Conservation (phyloP, 2,329 filamentous ascomycete genomes). For the Xylariaceae sp. region DNA sequence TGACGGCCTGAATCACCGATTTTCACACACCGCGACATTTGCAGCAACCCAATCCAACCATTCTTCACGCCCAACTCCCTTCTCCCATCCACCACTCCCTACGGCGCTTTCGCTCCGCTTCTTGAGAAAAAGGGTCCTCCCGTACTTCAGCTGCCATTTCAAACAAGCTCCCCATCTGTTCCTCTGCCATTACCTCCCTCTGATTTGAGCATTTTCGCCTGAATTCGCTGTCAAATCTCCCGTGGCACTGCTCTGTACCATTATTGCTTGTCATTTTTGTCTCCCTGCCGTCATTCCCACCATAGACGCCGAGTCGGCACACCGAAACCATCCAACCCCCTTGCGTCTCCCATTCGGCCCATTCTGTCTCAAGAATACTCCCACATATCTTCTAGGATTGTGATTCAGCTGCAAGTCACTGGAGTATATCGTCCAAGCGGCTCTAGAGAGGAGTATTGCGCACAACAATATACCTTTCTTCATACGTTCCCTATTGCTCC, state of each 20-base stretch:
- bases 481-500: conserved; percentile 40
- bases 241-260: not conserved
- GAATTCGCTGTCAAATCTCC: conserved; percentile 7
- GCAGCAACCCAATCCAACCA: conserved; percentile 31
- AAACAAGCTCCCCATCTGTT: conserved; percentile 1
- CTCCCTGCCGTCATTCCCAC: conserved; percentile 4
- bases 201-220: conserved; percentile 15
- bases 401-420: not conserved
- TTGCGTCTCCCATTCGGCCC: conserved; percentile 1
- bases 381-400: not conserved
- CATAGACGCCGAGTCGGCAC: conserved; percentile 5
- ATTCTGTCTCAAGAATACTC: conserved; percentile 2
- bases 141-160: conserved; percentile 1
- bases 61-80: conserved; percentile 32
- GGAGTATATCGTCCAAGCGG: conserved; percentile 1
- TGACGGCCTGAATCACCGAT: conserved; percentile 17
- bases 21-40: conserved; percentile 25
- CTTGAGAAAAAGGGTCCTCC: conserved; percentile 9
- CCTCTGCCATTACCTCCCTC: conserved; percentile 3
- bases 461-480: conserved; percentile 1
- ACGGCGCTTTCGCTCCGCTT: conserved; percentile 7
- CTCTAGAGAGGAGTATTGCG: conserved; percentile 4
- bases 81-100: not conserved
- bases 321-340: conserved; percentile 1
- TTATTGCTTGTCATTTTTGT: conserved; percentile 1